Base-by-base conservation (phyloP, 352 stramenopile species). In the Phytophthora fragariae region DNA sequence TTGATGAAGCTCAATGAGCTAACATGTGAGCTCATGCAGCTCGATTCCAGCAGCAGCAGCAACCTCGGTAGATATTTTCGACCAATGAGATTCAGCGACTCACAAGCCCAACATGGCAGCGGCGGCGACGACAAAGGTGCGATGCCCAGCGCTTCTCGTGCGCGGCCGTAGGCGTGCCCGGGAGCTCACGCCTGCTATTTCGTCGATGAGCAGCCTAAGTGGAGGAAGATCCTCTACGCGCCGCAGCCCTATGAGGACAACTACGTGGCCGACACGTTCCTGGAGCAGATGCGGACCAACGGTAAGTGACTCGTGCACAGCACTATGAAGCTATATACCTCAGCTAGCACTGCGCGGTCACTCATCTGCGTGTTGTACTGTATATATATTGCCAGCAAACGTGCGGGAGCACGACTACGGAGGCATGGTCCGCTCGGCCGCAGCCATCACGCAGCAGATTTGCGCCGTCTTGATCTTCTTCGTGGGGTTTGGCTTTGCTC, bases 281-380 rank as follows among this genome's bases (percentile, higher is more conserved):
- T 98, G 31, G 85, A 95, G 74, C 91, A 97, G 72, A 89, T 98
- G 68, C 90, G 89, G 59, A 98, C 91, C 14, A 98, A 98, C 68
- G 82, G 92, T 97, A 70, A 58, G 77, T 27, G 46, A 8, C 24
- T 17, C 15, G 17, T 19, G 49, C 11, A n/a, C 49, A 55, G 21
- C 49, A 33, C 19, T 9, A 52, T 21, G 17, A 24, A 53, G 17
- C 46, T 53, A 29, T 53, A 29, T 14, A 46, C 46, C 19, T 53
- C 15, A 9, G 15, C 2, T 6, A 3, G 49, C 49, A 31, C 57
- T 61, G 14, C 14, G n/a, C 37, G 12, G 10, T 52, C 44, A 10
- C 29, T 53, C 39, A 62, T 3, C 6, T 14, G 52, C 15, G 15
- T 61, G 1, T 41, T 54, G 15, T 19, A 57, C 29, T 8, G 15